Base-by-base conservation (phyloP, 2,329 filamentous ascomycete genomes). In the Zopfia rhizophila region DNA sequence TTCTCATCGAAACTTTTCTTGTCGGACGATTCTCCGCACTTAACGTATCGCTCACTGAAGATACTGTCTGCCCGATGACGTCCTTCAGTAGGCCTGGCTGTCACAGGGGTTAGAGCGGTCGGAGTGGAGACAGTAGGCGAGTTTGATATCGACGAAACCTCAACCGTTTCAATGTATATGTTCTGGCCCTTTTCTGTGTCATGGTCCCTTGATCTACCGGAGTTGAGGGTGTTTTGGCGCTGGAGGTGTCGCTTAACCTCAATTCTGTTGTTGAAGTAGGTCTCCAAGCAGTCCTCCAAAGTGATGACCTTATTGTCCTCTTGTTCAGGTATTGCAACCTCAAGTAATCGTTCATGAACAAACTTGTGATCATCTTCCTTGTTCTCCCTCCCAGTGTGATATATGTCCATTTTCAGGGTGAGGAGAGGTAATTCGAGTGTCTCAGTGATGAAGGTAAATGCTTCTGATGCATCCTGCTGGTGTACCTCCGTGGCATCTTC, bases 401-500 rank as follows among this genome's bases (percentile, higher is more conserved):
- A 97, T 11, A 97, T 85, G 66, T 97, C 92, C 77, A 97, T 93
- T 67, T 96, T 95, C 25, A 97, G 74, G 0, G 92, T 92, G 18
- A 97, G 81, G 2, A 97, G 79, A 5, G 94, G 94, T 12, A 97
- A 74, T 60, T 96, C 87, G 14, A 99, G 80, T 16, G 88, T 91
- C 56, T 91, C 92, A 0, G 93, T 96, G 54, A 99, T 91, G 68
- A 97, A 97, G 0, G 87, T 90, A 67, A 97, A 97, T 1, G 92
- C 92, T 72, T 99, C 94, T 0, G 94, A 97, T 0, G 91, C 90
- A 70, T 99, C 94, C 72, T 99, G 94, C 66, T 97, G 94, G 58
- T 86, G 82, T n/a, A 90, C 67, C 45, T 82, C 74, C 16, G 82
- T 82, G 33, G 92, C 92, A 46, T 95, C 91, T 57, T 82, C 76